Evolutionary conservation across 139 green algal species (phyloP).

Genomic region (Coccomyxa sp.): DNA sequence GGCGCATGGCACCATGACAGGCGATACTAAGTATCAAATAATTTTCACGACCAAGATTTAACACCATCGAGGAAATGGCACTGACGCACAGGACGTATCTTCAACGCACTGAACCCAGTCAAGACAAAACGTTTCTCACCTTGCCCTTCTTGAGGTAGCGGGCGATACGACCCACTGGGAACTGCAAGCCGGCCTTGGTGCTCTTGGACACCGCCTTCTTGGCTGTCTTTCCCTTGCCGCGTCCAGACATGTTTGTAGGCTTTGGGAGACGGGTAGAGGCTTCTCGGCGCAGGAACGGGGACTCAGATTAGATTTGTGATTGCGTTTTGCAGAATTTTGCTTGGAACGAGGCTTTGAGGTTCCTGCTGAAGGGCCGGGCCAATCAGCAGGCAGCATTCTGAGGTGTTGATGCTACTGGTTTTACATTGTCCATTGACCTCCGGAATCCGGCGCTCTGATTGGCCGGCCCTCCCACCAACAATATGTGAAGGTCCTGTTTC

Average conservation of each 20-base stretch:
- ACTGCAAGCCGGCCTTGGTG: conserved; percentile 87
- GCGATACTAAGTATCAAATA: too few relatives aligned
- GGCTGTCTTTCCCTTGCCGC: conserved; percentile 61
- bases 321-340: not conserved
- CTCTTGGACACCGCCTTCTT: conserved; percentile 78
- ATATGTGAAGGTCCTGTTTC: not conserved
- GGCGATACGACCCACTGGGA: conserved; percentile 80
- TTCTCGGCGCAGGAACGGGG: not conserved
- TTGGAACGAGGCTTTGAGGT: not conserved
- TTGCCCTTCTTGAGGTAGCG: conserved; percentile 85
- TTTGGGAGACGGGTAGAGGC: not conserved
- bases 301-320: not conserved
- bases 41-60: too few relatives aligned
- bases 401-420: not conserved
- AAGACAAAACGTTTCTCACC: not conserved
- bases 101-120: too few relatives aligned
- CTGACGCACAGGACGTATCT: too few relatives aligned
- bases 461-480: too few relatives aligned
- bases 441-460: not conserved
- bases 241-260: conserved; percentile 61
- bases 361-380: not conserved
- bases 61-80: too few relatives aligned
- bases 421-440: too few relatives aligned
- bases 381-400: not conserved
- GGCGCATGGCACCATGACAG: too few relatives aligned